Conservation (phyloP, 2,329 filamentous ascomycete species). For the Penicillium sp. region DNA sequence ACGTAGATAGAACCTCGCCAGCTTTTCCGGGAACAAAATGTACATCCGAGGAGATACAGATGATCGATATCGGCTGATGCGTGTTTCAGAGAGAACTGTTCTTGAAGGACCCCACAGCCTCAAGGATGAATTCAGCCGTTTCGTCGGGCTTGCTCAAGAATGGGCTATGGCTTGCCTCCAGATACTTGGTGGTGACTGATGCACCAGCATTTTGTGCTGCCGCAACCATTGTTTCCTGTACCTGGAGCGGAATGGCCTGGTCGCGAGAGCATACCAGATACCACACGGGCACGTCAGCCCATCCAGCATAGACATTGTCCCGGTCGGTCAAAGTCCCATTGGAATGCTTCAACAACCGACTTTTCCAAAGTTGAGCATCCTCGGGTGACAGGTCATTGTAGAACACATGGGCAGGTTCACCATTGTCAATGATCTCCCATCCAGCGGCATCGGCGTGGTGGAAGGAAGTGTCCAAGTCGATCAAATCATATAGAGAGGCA, state of each 20-base stretch:
- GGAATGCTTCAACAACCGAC: conserved; percentile 4
- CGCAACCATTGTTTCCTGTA: conserved; percentile 8
- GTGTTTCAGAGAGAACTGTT: no score
- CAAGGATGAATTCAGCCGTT: conserved; percentile 5
- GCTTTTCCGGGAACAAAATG: no score
- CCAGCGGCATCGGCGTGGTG: conserved; percentile 3
- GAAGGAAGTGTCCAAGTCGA: neutral
- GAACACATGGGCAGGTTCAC: conserved; percentile 2
- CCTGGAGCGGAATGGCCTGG: conserved; percentile 4
- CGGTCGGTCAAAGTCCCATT: conserved; percentile 2
- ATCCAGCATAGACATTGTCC: conserved; percentile 7
- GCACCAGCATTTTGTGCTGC: conserved; percentile 5
- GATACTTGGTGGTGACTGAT: conserved; percentile 1
- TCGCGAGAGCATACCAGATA: conserved; percentile 6
- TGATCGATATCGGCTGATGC: no score
- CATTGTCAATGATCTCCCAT: conserved; percentile 6
- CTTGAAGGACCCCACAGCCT: conserved; percentile 1
- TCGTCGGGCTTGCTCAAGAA: conserved; percentile 5
- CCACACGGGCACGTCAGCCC: conserved; percentile 9
- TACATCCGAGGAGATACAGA: no score
- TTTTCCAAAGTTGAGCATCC: conserved; percentile 1
- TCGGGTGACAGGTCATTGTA: conserved; percentile 8
- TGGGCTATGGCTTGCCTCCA: conserved; percentile 5
- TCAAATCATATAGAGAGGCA: conserved; percentile 2
- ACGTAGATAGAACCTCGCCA: no score